A percentile compares a stretch with the other conserved stretches of the same genome.
phyloP scores from a whole-genome alignment of 352 stramenopile species.

The Globisporangium emineosum region DNA sequence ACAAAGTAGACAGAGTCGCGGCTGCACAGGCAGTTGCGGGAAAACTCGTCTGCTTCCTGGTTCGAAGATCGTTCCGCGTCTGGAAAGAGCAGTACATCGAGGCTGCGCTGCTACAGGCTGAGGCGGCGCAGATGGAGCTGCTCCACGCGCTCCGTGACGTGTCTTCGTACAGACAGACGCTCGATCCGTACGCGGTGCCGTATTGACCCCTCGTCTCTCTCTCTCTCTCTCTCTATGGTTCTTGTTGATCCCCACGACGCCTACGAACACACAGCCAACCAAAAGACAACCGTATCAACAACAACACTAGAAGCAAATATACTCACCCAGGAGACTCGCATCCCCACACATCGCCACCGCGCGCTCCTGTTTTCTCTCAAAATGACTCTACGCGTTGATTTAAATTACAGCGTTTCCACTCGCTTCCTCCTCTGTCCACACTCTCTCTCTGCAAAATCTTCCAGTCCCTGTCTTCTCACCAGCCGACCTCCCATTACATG shows the following conservation, averaged over 20 bases:
- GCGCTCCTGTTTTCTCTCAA: background rate
- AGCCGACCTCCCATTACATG: background rate
- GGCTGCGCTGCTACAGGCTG: conserved; percentile 36
- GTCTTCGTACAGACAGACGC: conserved; percentile 33
- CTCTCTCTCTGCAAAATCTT: background rate
- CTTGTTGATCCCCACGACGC: background rate
- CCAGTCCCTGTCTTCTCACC: background rate
- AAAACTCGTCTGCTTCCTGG: conserved; percentile 20
- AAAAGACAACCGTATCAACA: background rate
- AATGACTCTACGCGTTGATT: conserved; percentile 12
- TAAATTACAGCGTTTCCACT: conserved; percentile 10
- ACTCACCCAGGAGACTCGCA: background rate
- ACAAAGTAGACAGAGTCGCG: conserved; percentile 8
- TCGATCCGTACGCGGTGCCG: conserved; percentile 24
- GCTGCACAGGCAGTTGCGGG: conserved; percentile 22
- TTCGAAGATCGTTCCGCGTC: conserved; percentile 30
- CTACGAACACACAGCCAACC: background rate
- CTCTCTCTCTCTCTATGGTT: background rate
- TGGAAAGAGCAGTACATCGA: conserved; percentile 57
- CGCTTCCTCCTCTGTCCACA: background rate
- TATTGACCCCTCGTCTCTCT: too few species aligned
- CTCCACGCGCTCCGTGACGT: conserved; percentile 36
- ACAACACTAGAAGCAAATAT: background rate
- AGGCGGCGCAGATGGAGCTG: conserved; percentile 42
- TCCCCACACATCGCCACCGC: background rate